A percentile compares a stretch with the other conserved stretches of the same genome.
These are phyloP conservation scores for Cryptococcus jaspeensis DNA, from an alignment of 1,284 basidiomycete genomes.

Conservation along the genomic window DNA sequence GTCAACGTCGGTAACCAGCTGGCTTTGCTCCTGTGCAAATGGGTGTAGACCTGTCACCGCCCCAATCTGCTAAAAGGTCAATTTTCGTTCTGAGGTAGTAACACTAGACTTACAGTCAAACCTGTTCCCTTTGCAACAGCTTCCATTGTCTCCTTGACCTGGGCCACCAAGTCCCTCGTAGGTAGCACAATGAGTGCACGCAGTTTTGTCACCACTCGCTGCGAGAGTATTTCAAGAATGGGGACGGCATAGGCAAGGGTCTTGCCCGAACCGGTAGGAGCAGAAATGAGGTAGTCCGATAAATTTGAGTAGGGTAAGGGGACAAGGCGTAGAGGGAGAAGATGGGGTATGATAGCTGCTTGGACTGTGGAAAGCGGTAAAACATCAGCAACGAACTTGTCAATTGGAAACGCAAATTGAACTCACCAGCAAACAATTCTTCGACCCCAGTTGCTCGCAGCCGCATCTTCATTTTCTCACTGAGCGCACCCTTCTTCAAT, in stretches of 20 bases:
- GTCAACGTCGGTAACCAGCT: conserved; percentile 38
- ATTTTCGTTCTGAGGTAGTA: not conserved
- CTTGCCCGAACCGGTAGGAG: conserved; percentile 96
- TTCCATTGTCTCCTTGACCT: conserved; percentile 91
- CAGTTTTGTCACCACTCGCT: conserved; percentile 73
- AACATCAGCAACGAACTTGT: not conserved
- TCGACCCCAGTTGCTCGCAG: conserved; percentile 72
- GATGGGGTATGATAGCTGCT: conserved; percentile 44
- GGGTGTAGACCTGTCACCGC: conserved; percentile 50
- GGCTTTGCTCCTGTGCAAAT: conserved; percentile 49
- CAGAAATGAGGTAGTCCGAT: conserved; percentile 90
- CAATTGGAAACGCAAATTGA: not conserved
- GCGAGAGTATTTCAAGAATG: conserved; percentile 78
- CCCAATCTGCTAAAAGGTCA: conserved; percentile 38
- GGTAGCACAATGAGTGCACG: conserved; percentile 92
- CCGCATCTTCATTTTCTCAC: conserved; percentile 62
- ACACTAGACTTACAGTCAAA: conserved; percentile 63
- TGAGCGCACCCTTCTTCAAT: conserved; percentile 55
- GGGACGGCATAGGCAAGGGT: conserved; percentile 92
- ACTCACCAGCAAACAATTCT: conserved; percentile 81
- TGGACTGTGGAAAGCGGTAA: conserved; percentile 39
- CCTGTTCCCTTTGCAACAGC: conserved; percentile 78
- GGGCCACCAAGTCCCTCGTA: conserved; percentile 89
- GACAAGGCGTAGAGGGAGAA: conserved; percentile 43
- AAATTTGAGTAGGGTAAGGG: conserved; percentile 71